Conservation (phyloP, 768 basidiomycete genomes). For the Daedaleopsis sinensis region DNA sequence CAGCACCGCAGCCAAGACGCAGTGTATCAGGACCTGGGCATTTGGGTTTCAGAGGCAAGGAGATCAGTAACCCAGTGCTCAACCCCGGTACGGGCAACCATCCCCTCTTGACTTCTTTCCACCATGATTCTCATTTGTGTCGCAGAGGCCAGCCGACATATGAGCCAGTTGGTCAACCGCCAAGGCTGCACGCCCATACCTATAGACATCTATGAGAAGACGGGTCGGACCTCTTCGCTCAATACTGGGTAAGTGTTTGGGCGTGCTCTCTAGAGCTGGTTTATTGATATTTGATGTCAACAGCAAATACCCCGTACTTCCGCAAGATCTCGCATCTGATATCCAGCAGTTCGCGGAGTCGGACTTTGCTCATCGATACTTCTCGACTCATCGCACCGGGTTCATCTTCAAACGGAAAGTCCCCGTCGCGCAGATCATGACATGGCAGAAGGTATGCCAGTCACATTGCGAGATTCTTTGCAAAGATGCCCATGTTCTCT, state of each 20-base stretch:
- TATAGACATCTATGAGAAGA: constrained; percentile 24
- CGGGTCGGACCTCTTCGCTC: constrained; percentile 43
- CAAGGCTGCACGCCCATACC: constrained; percentile 61
- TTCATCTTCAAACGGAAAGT: constrained; percentile 83
- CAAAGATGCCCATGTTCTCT: neutral
- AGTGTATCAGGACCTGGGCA: constrained; percentile 23
- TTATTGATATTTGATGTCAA: constrained; percentile 9
- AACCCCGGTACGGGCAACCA: constrained; percentile 58
- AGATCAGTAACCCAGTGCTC: constrained; percentile 68
- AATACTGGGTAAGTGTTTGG: constrained; percentile 61
- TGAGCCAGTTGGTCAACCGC: constrained; percentile 77
- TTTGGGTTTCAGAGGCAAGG: constrained; percentile 47
- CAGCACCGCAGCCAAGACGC: constrained; percentile 19
- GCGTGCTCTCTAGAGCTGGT: constrained; percentile 12
- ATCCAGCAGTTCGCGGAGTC: constrained; percentile 88
- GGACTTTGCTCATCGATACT: constrained; percentile 85
- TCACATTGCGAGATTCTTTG: neutral
- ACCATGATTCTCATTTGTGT: constrained; percentile 4
- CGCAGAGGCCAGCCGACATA: constrained; percentile 64
- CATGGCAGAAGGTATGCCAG: constrained; percentile 77
- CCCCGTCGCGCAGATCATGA: constrained; percentile 86
- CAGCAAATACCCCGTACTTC: constrained; percentile 78
- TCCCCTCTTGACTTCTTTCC: constrained; percentile 4
- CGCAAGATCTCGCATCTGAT: constrained; percentile 78
- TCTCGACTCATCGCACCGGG: constrained; percentile 88